These are phyloP conservation scores for Simmondsia chinensis DNA, from an alignment of 148 eudicot species.

Conservation along the genomic window DNA sequence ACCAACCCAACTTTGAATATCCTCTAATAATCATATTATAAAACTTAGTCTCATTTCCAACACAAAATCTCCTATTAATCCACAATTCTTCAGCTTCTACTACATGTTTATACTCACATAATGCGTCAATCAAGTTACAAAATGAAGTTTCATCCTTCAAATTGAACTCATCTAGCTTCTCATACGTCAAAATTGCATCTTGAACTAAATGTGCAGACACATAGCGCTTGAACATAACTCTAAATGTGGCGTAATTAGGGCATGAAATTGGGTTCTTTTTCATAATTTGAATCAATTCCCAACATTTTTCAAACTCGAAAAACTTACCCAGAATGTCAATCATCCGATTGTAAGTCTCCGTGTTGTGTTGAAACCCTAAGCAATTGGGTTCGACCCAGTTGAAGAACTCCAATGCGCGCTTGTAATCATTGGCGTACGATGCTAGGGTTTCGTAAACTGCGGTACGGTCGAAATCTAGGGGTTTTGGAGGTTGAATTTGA, in stretches of 20 bases:
- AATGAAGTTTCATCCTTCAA: conserved; percentile 75
- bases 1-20: conserved; percentile 82
- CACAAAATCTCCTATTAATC: conserved; percentile 12
- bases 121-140: conserved; percentile 67
- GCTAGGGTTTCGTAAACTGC: conserved; percentile 61
- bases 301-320: conserved; percentile 70
- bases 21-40: conserved; percentile 84
- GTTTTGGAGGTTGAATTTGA: background rate
- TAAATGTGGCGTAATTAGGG: conserved; percentile 64
- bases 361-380: conserved; percentile 57
- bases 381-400: conserved; percentile 46
- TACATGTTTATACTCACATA: conserved; percentile 92
- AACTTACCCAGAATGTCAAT: conserved; percentile 87
- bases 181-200: conserved; percentile 55
- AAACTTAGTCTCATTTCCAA: conserved; percentile 38
- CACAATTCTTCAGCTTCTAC: conserved; percentile 83
- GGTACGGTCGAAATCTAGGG: conserved; percentile 31
- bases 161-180: conserved; percentile 36
- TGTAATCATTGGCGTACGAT: conserved; percentile 66
- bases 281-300: conserved; percentile 57
- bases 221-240: conserved; percentile 72
- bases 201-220: conserved; percentile 61
- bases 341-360: conserved; percentile 65
- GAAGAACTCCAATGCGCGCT: conserved; percentile 69
- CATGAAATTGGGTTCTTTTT: conserved; percentile 17